Conservation (phyloP, 257 asterid genomes). For the Ocimum tenuiflorum region DNA sequence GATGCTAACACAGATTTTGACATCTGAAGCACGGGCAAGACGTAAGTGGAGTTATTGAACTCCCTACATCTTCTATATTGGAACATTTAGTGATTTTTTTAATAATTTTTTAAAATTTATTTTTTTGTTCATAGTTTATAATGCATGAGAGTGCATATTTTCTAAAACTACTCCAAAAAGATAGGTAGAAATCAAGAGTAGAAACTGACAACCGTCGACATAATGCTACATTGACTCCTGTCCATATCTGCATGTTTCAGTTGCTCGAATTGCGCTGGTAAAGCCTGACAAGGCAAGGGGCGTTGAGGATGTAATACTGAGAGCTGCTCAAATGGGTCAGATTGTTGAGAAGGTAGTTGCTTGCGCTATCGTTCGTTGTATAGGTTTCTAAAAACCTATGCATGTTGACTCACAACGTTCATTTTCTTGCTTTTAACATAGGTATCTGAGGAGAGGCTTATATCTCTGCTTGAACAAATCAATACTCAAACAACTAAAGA, state of each 20-base stretch:
- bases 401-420: background rate
- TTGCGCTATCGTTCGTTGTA: background rate
- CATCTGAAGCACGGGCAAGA: conserved; percentile 84
- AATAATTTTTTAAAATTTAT: no score
- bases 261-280: conserved; percentile 94
- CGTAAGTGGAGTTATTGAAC: conserved; percentile 34
- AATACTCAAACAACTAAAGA: conserved; percentile 82
- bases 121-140: no score
- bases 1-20: conserved; percentile 73
- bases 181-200: background rate
- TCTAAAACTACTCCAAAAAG: background rate
- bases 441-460: conserved; percentile 93
- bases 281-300: conserved; percentile 98
- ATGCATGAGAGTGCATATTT: background rate
- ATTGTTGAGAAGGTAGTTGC: conserved; percentile 64
- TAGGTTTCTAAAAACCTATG: background rate
- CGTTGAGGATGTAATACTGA: conserved; percentile 80
- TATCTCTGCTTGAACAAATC: conserved; percentile 88
- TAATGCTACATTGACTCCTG: background rate
- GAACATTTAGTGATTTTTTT: background rate
- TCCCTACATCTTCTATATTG: no score
- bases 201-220: background rate
- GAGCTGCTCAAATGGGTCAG: conserved; percentile 91
- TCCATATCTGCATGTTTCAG: conserved; percentile 34
- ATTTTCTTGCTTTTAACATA: conserved; percentile 17